Percentiles rank a stretch among this genome's conserved stretches.
Conservation (phyloP, 352 stramenopile species). For the Globisporangium nagaii region DNA sequence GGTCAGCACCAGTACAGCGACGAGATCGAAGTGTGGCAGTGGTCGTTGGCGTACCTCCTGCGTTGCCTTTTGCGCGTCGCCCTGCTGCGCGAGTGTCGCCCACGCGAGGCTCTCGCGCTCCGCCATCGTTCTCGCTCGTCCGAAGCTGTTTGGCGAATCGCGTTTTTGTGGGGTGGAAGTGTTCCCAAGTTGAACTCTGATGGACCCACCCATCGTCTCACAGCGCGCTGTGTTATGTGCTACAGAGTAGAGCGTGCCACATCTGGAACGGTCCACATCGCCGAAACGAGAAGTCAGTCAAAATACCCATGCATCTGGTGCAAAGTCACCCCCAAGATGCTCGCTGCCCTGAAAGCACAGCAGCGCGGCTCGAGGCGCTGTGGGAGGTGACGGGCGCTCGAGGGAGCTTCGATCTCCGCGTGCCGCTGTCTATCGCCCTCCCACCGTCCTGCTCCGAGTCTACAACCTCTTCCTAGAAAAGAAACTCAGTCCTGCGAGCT, state of each 20-base stretch:
- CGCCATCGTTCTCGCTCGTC: neutral
- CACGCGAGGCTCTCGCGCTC: conserved; percentile 21
- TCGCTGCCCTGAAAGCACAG: no score
- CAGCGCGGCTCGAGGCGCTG: no score
- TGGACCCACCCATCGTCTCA: neutral
- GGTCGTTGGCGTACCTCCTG: neutral
- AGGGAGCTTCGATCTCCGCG: no score
- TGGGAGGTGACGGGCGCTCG: no score
- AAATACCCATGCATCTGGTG: no score
- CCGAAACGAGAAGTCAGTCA: no score
- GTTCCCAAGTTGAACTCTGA: neutral
- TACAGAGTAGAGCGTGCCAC: neutral
- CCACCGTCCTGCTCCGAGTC: no score
- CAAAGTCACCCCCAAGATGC: no score
- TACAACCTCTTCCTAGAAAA: no score
- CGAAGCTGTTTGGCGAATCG: neutral
- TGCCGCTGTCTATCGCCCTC: no score
- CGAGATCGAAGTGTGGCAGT: neutral
- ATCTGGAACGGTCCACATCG: neutral
- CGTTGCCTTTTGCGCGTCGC: conserved; percentile 12
- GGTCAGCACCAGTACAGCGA: neutral
- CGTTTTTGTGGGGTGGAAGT: neutral
- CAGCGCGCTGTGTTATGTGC: neutral
- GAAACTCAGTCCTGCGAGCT: no score
- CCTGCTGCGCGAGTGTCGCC: conserved; percentile 17